These are phyloP conservation scores for Dichotomopilus funicola DNA, from an alignment of 2,329 filamentous ascomycete species.

Conservation along the genomic window DNA sequence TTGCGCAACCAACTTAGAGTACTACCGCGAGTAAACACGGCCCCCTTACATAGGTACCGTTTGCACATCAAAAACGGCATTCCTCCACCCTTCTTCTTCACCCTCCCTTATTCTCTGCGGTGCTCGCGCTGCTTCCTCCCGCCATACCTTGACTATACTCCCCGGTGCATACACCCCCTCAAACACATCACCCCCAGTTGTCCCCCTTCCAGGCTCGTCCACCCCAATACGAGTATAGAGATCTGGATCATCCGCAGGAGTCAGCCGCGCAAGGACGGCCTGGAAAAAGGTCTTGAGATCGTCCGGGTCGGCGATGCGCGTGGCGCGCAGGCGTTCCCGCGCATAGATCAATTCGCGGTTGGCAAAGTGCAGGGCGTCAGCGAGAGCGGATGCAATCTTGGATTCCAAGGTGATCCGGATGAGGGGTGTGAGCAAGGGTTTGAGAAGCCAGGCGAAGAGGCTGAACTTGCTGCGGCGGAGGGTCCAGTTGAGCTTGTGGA, in stretches of 20 bases:
- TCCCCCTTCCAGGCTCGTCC: constrained; percentile 40
- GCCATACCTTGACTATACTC: constrained; percentile 84
- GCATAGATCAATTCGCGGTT: constrained; percentile 87
- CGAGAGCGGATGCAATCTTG: constrained; percentile 67
- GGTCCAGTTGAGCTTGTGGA: constrained; percentile 80
- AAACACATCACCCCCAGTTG: constrained; percentile 49
- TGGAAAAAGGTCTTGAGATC: constrained; percentile 77
- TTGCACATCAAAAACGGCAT: constrained; percentile 65
- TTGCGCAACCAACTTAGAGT: no score
- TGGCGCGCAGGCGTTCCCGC: constrained; percentile 77
- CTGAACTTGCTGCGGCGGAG: constrained; percentile 69
- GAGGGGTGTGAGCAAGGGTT: constrained; percentile 75
- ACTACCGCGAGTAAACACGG: no score
- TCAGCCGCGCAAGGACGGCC: constrained; percentile 70
- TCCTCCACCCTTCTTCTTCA: constrained; percentile 69
- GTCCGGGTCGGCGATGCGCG: constrained; percentile 71
- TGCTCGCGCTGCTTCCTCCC: constrained; percentile 66
- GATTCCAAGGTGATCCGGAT: constrained; percentile 72
- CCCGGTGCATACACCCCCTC: constrained; percentile 81
- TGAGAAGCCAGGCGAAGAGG: constrained; percentile 74
- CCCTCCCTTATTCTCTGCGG: constrained; percentile 69
- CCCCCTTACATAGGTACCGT: constrained; percentile 22
- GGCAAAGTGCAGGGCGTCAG: constrained; percentile 60
- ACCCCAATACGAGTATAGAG: constrained; percentile 68
- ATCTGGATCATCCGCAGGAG: constrained; percentile 67